Evolutionary conservation across 192 early-diverging fungal species (phyloP).

Genomic region (Entomortierella parvispora): DNA sequence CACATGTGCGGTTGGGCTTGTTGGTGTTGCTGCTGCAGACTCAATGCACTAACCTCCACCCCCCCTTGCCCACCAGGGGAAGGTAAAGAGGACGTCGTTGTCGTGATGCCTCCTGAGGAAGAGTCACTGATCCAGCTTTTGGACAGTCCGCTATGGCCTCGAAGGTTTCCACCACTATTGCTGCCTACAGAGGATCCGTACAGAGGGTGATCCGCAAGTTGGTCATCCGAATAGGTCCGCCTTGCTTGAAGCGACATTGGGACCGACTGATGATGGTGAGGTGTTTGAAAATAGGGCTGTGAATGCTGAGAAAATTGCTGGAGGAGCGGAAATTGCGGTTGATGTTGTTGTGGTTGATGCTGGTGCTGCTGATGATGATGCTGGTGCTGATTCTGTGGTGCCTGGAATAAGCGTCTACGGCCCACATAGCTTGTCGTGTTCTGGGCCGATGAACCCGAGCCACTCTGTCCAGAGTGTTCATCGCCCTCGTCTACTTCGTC

Average conservation of each 20-base stretch:
- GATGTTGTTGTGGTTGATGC: neutral
- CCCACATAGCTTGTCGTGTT: conserved; percentile 29
- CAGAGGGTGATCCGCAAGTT: neutral
- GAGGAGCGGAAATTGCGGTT: conserved; percentile 5
- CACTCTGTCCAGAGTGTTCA: conserved; percentile 21
- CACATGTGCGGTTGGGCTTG: neutral
- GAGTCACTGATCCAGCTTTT: conserved; percentile 34
- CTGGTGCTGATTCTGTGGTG: conserved; percentile 13
- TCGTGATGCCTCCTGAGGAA: neutral
- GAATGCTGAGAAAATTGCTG: conserved; percentile 1
- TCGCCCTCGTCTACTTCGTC: conserved; percentile 37
- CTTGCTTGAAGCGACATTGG: neutral
- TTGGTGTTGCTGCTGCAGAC: neutral
- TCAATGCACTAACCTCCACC: neutral
- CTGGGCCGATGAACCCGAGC: conserved; percentile 32
- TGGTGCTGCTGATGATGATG: conserved; percentile 6
- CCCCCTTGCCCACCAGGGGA: too few relatives aligned
- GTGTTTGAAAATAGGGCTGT: neutral
- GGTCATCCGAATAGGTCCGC: conserved; percentile 28
- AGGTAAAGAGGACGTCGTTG: neutral
- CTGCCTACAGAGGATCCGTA: neutral
- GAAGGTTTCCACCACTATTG: neutral
- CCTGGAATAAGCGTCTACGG: conserved; percentile 20
- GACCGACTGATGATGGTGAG: conserved; percentile 8
- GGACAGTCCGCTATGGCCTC: conserved; percentile 27